A percentile compares a stretch with the other conserved stretches of the same genome.
Conservation (phyloP, 2,329 filamentous ascomycete species). For the Penicillium sp. region DNA sequence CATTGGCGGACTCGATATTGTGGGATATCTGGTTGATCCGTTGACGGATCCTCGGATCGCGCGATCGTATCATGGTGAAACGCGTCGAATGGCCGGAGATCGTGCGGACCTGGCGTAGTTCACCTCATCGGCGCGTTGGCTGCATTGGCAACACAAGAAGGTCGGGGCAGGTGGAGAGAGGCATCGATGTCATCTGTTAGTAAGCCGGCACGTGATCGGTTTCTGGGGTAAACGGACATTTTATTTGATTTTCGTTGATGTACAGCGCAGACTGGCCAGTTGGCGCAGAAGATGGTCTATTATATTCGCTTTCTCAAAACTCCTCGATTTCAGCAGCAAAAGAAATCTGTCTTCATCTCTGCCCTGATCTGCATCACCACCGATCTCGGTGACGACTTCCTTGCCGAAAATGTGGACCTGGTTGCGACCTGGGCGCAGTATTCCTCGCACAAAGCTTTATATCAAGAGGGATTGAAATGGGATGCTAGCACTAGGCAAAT, state of each 20-base stretch:
- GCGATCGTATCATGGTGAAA: constrained; percentile 53
- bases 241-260: not conserved
- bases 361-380: constrained; percentile 61
- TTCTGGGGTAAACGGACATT: constrained; percentile 3
- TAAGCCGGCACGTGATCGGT: constrained; percentile 24
- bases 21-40: constrained; percentile 89
- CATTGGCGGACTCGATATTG: constrained; percentile 83
- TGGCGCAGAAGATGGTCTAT: constrained; percentile 45
- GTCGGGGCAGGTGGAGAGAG: constrained; percentile 16
- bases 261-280: not conserved
- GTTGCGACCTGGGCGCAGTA: constrained; percentile 22
- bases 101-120: constrained; percentile 3
- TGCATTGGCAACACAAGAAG: constrained; percentile 10
- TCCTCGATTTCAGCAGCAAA: constrained; percentile 47
- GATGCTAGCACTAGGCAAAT: constrained; percentile 34
- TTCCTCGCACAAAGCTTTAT: constrained; percentile 16
- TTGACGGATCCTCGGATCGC: constrained; percentile 82
- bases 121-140: constrained; percentile 13
- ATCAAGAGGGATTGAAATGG: constrained; percentile 28
- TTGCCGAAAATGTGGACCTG: constrained; percentile 41
- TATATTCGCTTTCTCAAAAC: constrained; percentile 66
- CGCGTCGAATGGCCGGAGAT: constrained; percentile 10
- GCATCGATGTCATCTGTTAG: constrained; percentile 30
- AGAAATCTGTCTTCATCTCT: constrained; percentile 43
- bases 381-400: constrained; percentile 62